phyloP scores from a whole-genome alignment of 1,139 yeast species.

The Hansenula lynferdii region DNA sequence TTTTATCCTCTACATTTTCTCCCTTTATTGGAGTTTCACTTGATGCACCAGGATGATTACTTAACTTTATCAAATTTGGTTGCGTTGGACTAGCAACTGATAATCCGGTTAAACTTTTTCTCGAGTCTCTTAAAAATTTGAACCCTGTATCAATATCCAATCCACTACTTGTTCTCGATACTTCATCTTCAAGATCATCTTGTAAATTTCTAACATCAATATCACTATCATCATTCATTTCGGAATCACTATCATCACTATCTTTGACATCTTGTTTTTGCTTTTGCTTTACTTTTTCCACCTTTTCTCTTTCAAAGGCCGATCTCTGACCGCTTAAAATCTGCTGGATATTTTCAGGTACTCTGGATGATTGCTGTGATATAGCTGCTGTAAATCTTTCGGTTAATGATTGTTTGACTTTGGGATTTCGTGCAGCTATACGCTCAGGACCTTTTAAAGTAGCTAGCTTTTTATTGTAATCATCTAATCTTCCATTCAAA shows the following conservation, averaged over 20 bases:
- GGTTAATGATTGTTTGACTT: neutral
- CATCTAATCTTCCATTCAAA: conserved; percentile 3
- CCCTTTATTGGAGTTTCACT: neutral
- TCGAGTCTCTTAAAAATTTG: conserved; percentile 4
- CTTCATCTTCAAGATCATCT: conserved; percentile 8
- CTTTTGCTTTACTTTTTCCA: conserved; percentile 7
- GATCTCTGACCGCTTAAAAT: too few relatives aligned
- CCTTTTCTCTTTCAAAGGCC: neutral
- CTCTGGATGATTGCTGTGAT: too few relatives aligned
- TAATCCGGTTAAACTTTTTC: conserved; percentile 2
- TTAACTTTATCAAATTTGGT: neutral
- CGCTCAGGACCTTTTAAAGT: neutral
- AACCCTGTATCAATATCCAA: conserved; percentile 5
- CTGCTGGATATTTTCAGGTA: too few relatives aligned
- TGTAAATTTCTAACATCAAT: conserved; percentile 13
- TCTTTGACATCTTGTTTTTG: conserved; percentile 10
- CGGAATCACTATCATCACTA: conserved; percentile 21
- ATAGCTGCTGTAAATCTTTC: too few relatives aligned
- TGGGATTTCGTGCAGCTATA: neutral
- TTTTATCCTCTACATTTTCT: conserved; percentile 3
- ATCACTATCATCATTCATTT: conserved; percentile 21
- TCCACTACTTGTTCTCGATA: neutral
- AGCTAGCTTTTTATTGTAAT: neutral
- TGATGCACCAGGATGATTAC: conserved; percentile 1
- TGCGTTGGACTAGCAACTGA: conserved; percentile 2